A percentile compares a stretch with the other conserved stretches of the same genome.
Conservation (phyloP, 2,329 filamentous ascomycete species). For the Aspergillus alliaceus region DNA sequence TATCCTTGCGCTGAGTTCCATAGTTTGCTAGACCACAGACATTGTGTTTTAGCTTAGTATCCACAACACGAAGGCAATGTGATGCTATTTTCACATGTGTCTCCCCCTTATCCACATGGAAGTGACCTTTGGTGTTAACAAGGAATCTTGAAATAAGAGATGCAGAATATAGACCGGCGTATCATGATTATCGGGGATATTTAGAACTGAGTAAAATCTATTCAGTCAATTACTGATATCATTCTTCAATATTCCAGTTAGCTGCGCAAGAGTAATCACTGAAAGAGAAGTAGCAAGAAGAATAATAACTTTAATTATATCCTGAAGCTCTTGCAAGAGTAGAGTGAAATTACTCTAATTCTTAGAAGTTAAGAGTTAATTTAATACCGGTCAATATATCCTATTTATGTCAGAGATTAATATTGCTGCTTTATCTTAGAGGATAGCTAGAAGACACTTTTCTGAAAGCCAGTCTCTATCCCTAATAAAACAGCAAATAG, state of each 20-base stretch:
- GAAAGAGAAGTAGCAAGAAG: constrained; percentile 23
- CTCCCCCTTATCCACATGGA: constrained; percentile 30
- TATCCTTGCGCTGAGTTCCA: constrained; percentile 4
- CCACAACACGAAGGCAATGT: constrained; percentile 24
- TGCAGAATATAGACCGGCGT: constrained; percentile 21
- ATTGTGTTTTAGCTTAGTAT: constrained; percentile 9
- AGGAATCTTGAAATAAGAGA: constrained; percentile 33
- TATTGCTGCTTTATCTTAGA: constrained; percentile 11
- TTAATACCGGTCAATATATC: constrained; percentile 27
- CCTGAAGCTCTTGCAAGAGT: constrained; percentile 16
- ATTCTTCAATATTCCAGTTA: constrained; percentile 8
- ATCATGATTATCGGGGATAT: constrained; percentile 10
- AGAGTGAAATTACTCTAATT: constrained; percentile 9
- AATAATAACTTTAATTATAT: constrained; percentile 25
- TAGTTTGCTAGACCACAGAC: constrained; percentile 15
- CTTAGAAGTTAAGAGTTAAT: constrained; percentile 15
- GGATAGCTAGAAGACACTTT: constrained; percentile 14
- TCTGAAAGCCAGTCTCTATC: constrained; percentile 7
- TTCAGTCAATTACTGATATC: constrained; percentile 13
- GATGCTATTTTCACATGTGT: constrained; percentile 27
- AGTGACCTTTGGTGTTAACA: constrained; percentile 20
- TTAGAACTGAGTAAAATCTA: constrained; percentile 20
- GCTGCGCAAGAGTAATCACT: constrained; percentile 11
- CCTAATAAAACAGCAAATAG: constrained; percentile 14
- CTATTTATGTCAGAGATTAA: constrained; percentile 22